phyloP scores from a whole-genome alignment of 805 yeast species.

The Monosporozyma solicola region DNA sequence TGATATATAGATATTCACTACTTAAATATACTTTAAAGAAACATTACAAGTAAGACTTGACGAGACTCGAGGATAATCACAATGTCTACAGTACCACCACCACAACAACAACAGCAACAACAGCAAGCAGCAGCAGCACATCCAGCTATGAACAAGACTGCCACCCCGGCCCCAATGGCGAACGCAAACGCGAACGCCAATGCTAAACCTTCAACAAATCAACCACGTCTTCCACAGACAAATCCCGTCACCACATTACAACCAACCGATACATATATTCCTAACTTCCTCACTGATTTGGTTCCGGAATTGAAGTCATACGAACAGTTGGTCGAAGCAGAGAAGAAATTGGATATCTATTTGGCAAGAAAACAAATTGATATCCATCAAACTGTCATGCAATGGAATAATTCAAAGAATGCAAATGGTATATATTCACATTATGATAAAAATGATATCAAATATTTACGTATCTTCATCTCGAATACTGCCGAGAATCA shows the following conservation, averaged over 20 bases:
- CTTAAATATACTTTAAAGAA: background rate
- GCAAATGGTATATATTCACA: constrained; percentile 23
- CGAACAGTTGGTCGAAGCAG: constrained; percentile 69
- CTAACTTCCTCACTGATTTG: constrained; percentile 35
- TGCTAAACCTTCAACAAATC: background rate
- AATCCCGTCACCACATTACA: constrained; percentile 24
- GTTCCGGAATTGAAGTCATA: constrained; percentile 69
- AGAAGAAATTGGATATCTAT: constrained; percentile 68
- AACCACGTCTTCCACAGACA: constrained; percentile 13
- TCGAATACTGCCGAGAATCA: constrained; percentile 80
- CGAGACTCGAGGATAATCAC: too few species aligned
- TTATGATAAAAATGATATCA: constrained; percentile 33
- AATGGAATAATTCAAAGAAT: constrained; percentile 35
- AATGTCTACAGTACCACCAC: background rate
- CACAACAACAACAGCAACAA: too few species aligned
- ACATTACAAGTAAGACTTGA: too few species aligned
- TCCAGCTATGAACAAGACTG: background rate
- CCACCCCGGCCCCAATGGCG: background rate
- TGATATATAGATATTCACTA: too few species aligned
- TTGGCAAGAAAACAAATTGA: constrained; percentile 79
- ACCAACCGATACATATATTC: constrained; percentile 49
- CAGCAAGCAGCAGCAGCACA: background rate
- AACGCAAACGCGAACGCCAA: background rate
- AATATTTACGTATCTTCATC: constrained; percentile 68
- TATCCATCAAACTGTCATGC: constrained; percentile 58